Evolutionary conservation across 2,329 filamentous ascomycete genomes (phyloP).

Genomic region (Aspergillus sp.): DNA sequence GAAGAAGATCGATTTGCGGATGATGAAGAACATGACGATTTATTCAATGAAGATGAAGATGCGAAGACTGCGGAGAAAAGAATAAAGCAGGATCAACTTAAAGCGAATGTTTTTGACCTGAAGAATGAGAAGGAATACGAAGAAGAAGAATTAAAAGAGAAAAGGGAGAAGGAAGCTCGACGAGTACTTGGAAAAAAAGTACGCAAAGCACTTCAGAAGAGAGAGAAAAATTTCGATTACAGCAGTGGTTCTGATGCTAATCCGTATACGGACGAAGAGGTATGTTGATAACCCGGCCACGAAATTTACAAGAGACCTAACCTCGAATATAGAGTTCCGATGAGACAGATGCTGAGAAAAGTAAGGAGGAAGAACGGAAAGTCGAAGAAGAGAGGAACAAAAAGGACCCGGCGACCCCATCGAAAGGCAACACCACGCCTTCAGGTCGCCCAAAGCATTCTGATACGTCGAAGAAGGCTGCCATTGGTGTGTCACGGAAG

Average conservation of each 20-base stretch:
- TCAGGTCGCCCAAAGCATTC: constrained; percentile 57
- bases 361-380: constrained; percentile 61
- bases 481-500: constrained; percentile 65
- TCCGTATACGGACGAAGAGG: constrained; percentile 56
- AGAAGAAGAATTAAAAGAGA: constrained; percentile 65
- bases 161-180: constrained; percentile 63
- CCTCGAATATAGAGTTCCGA: constrained; percentile 53
- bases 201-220: constrained; percentile 77
- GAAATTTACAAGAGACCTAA: background rate
- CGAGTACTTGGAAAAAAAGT: constrained; percentile 74
- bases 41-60: constrained; percentile 84
- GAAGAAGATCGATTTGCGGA: constrained; percentile 78
- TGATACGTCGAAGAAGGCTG: constrained; percentile 52
- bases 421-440: constrained; percentile 70
- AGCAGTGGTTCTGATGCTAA: constrained; percentile 67
- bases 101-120: constrained; percentile 80
- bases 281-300: constrained; percentile 26
- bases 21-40: constrained; percentile 74
- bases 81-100: constrained; percentile 78
- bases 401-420: constrained; percentile 57
- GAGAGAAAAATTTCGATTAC: constrained; percentile 85
- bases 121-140: constrained; percentile 70
- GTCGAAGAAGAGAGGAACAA: constrained; percentile 56
- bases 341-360: constrained; percentile 64
- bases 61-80: constrained; percentile 69